Conservation (phyloP, 2,329 filamentous ascomycete species). For the Hypoxylon sp. region DNA sequence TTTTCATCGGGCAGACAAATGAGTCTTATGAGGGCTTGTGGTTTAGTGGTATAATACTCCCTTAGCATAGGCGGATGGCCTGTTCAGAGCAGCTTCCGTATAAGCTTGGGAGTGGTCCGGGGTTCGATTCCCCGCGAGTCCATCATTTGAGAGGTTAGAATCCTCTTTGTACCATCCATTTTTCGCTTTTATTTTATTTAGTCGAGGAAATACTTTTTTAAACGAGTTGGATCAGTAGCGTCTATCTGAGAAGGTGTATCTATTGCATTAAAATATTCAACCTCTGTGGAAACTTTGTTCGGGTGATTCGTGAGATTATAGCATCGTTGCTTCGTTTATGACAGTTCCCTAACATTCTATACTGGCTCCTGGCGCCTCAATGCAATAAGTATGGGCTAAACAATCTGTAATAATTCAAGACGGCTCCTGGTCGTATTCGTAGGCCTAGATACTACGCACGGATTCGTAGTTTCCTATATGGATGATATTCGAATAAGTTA, state of each 20-base stretch:
- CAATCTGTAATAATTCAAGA: neutral
- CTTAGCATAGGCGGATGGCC: constrained; percentile 47
- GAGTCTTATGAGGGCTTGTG: neutral
- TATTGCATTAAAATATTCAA: neutral
- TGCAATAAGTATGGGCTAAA: neutral
- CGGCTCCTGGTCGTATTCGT: neutral
- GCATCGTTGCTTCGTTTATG: constrained; percentile 12
- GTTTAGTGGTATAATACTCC: constrained; percentile 1
- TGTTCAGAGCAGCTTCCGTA: constrained; percentile 57
- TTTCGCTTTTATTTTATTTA: neutral
- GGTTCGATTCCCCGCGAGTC: constrained; percentile 62
- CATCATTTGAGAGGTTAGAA: constrained; percentile 40
- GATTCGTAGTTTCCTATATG: neutral
- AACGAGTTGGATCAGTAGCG: no score
- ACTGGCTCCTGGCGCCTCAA: constrained; percentile 6
- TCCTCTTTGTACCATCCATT: constrained; percentile 1
- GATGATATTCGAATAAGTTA: neutral
- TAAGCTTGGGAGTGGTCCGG: constrained; percentile 57
- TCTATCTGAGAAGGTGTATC: no score
- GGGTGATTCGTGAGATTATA: constrained; percentile 13
- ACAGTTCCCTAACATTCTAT: constrained; percentile 3
- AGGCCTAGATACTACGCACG: neutral
- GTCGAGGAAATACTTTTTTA: no score
- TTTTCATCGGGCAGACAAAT: neutral
- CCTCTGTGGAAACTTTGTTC: constrained; percentile 2